Evolutionary conservation across 2,329 filamentous ascomycete genomes (phyloP).

Genomic region (Malbranchea cinnamomea): DNA sequence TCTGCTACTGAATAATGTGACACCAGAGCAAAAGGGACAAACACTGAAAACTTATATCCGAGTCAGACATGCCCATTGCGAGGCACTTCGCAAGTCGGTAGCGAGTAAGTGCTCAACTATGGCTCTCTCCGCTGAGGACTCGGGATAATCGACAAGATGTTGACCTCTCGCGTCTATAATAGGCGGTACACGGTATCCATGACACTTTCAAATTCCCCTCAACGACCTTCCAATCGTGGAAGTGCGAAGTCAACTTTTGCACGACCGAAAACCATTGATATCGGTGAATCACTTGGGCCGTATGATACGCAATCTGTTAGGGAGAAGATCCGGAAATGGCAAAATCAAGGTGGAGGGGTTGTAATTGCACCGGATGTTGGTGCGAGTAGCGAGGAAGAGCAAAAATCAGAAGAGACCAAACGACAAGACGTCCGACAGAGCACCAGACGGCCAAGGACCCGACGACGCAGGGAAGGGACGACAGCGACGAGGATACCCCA

Average conservation of each 20-base stretch:
- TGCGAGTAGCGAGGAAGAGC: constrained; percentile 38
- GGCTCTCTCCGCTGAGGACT: too few relatives aligned
- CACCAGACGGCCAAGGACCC: constrained; percentile 17
- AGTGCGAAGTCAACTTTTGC: constrained; percentile 39
- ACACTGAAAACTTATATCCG: too few relatives aligned
- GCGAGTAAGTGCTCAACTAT: too few relatives aligned
- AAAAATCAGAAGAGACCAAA: constrained; percentile 14
- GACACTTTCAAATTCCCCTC: too few relatives aligned
- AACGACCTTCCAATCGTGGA: constrained; percentile 30
- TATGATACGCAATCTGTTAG: constrained; percentile 52
- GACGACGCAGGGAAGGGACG: constrained; percentile 16
- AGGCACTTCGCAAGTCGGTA: too few relatives aligned
- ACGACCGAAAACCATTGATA: constrained; percentile 40
- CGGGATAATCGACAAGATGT: too few relatives aligned
- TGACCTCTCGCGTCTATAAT: too few relatives aligned
- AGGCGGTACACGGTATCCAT: too few relatives aligned
- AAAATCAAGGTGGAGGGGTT: constrained; percentile 58
- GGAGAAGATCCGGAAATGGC: constrained; percentile 72
- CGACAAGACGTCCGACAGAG: constrained; percentile 18
- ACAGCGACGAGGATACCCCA: constrained; percentile 6
- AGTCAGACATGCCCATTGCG: too few relatives aligned
- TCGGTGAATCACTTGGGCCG: constrained; percentile 38
- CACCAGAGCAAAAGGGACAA: too few relatives aligned
- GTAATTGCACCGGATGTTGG: constrained; percentile 47
- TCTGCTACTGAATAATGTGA: too few relatives aligned